Base-by-base conservation (phyloP, 2,329 filamentous ascomycete genomes). In the Cryphonectria radicalis region DNA sequence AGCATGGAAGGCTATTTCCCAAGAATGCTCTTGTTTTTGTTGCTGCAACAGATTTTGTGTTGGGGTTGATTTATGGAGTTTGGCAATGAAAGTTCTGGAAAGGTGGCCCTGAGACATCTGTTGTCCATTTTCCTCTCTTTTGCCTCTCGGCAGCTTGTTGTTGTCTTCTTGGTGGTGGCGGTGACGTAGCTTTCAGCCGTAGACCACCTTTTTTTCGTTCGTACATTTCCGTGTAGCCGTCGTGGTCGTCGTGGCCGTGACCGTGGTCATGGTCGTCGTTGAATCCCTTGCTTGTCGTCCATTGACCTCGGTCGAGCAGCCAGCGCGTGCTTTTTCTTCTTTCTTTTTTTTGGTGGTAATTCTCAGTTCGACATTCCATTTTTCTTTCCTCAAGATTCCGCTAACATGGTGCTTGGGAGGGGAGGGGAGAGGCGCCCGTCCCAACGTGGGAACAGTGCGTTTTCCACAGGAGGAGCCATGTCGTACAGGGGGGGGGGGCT, bases 1-100 rank as follows among this genome's bases (percentile, higher is more conserved):
- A 65, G 50, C 57, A 67, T 66, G 69, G 66, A 55, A 50, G 63
- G 46, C 43, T 65, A 37, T 66, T 59, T 25, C 40, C 40, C n/a
- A 46, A 66, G 60, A 53, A 66, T 28, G 60, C 46, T 66, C 37
- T 46, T 65, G 59, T 69, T 63, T 32, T 59, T 64, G 65, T 43
- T 40, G 37, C 65, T 60, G 65, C 32, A 4, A 25, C 53, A 17
- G 19, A 19, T 57, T 10, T 46, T 35, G 25, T 62, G 63, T 63
- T 28, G 22, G 22, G 22, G 46, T 50, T 50, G 19, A 11, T n/a
- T 4, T n/a, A 42, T 65, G 59, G 53, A 62, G 64, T 68, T 66
- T 37, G 43, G 55, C 50, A 25, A 46, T 57, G 62, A 66, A 37
- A 50, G 37, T 68, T 60, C 25, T 13, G 40, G 35, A n/a, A 42